phyloP scores from a whole-genome alignment of 2,329 filamentous ascomycete genomes.

The Colletotrichum sp. region DNA sequence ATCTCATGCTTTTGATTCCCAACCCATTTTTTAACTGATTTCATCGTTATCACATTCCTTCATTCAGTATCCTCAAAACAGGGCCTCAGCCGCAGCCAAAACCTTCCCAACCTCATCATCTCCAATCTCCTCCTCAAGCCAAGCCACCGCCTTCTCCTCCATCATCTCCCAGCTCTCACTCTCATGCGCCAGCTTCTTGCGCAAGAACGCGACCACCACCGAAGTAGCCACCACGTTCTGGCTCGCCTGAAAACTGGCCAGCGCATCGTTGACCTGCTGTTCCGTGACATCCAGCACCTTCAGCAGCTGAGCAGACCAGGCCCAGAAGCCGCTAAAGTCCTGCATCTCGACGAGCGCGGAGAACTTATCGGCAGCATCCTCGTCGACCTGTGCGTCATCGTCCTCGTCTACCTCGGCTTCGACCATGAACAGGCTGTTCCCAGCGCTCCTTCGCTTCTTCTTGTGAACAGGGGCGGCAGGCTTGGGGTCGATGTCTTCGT shows the following conservation, averaged over 20 bases:
- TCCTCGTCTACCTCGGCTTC: neutral
- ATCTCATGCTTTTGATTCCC: accelerated
- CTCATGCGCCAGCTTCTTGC: conserved; percentile 45
- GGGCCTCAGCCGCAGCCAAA: neutral
- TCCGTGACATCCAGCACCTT: conserved; percentile 26
- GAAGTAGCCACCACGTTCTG: conserved; percentile 32
- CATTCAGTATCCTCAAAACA: neutral
- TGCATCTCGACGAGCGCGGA: conserved; percentile 58
- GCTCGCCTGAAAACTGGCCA: neutral
- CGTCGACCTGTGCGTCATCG: neutral
- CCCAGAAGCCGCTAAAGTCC: conserved; percentile 60
- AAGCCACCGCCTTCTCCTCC: conserved; percentile 62
- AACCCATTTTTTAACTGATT: no score
- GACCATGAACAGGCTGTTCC: neutral
- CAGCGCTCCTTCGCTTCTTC: neutral
- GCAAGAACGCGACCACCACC: conserved; percentile 54
- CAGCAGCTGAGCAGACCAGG: conserved; percentile 34
- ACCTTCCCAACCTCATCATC: neutral
- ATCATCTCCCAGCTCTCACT: conserved; percentile 69
- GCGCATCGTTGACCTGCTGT: neutral
- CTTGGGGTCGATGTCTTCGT: neutral
- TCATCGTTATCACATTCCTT: no score
- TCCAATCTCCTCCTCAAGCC: conserved; percentile 39
- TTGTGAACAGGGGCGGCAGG: no score
- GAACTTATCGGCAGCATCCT: conserved; percentile 31